Evolutionary conservation across 805 yeast species (phyloP).

Genomic region (Lipomyces lipofer): DNA sequence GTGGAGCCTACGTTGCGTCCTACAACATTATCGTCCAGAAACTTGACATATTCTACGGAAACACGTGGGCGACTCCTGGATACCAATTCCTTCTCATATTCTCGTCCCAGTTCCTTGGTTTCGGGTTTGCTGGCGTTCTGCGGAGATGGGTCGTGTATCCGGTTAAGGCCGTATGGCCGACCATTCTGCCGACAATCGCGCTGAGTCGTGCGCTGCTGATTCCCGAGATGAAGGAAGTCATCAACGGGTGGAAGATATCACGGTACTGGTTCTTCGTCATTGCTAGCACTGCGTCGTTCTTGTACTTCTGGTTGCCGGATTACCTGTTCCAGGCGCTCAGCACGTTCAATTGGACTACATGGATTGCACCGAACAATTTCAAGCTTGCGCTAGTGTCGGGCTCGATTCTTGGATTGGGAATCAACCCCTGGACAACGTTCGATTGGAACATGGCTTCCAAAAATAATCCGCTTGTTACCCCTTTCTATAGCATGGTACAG

Average conservation of each 20-base stretch:
- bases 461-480: conserved; percentile 40
- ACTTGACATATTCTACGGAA: conserved; percentile 21
- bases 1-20: conserved; percentile 44
- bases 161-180: conserved; percentile 63
- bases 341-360: conserved; percentile 57
- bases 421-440: conserved; percentile 61
- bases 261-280: conserved; percentile 50
- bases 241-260: conserved; percentile 61
- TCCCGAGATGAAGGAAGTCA: conserved; percentile 35
- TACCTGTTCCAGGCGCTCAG: conserved; percentile 60
- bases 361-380: conserved; percentile 59
- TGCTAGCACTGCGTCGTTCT: conserved; percentile 44
- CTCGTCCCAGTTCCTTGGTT: conserved; percentile 63
- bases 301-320: conserved; percentile 63
- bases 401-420: conserved; percentile 59
- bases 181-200: conserved; percentile 54
- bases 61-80: conserved; percentile 12
- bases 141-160: conserved; percentile 60
- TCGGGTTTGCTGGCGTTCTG: conserved; percentile 62
- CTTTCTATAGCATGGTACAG: conserved; percentile 48
- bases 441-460: conserved; percentile 58
- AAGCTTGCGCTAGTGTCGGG: conserved; percentile 66
- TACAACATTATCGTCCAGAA: conserved; percentile 41
- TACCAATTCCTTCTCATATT: conserved; percentile 46
- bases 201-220: conserved; percentile 8